Conservation (phyloP, 2,329 filamentous ascomycete genomes). For the Lojkania enalia region DNA sequence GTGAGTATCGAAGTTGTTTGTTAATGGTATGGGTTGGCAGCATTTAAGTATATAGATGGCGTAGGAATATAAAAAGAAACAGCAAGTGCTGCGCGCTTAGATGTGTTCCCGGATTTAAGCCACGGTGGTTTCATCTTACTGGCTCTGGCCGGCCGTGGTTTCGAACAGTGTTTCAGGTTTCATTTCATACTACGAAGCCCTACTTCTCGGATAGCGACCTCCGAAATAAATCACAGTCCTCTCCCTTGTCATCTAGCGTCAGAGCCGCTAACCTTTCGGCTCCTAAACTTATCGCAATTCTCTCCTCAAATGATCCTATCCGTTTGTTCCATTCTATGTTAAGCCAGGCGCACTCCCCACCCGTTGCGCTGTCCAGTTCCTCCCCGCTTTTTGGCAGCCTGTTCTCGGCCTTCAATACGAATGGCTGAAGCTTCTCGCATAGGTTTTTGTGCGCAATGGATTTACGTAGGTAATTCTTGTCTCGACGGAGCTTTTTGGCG, state of each 20-base stretch:
- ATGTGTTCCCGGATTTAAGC: background rate
- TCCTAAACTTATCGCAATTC: conserved; percentile 5
- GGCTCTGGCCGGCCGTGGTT: too few relatives aligned
- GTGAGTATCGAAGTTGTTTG: conserved; percentile 1
- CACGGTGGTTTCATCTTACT: conserved; percentile 3
- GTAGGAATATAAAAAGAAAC: conserved; percentile 6
- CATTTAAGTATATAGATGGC: conserved; percentile 4
- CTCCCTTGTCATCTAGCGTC: conserved; percentile 4
- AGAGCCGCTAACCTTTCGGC: conserved; percentile 4
- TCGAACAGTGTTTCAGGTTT: background rate
- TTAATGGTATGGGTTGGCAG: conserved; percentile 2
- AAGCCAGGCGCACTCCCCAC: conserved; percentile 3
- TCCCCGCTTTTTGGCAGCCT: background rate
- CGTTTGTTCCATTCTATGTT: conserved; percentile 8
- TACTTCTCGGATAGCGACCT: background rate
- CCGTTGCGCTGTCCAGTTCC: conserved; percentile 3
- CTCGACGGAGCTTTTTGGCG: conserved; percentile 9
- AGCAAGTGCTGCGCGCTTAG: conserved; percentile 1
- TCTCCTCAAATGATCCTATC: conserved; percentile 6
- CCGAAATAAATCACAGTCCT: background rate
- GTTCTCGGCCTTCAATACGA: conserved; percentile 6
- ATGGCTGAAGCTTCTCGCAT: conserved; percentile 4
- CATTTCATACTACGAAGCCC: conserved; percentile 1
- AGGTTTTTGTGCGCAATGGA: conserved; percentile 9
- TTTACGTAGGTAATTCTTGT: conserved; percentile 9